Percentiles rank a stretch among this genome's conserved stretches.
Evolutionary conservation across 441 rosid genomes (phyloP).

Genomic region (Eruca vesicaria): DNA sequence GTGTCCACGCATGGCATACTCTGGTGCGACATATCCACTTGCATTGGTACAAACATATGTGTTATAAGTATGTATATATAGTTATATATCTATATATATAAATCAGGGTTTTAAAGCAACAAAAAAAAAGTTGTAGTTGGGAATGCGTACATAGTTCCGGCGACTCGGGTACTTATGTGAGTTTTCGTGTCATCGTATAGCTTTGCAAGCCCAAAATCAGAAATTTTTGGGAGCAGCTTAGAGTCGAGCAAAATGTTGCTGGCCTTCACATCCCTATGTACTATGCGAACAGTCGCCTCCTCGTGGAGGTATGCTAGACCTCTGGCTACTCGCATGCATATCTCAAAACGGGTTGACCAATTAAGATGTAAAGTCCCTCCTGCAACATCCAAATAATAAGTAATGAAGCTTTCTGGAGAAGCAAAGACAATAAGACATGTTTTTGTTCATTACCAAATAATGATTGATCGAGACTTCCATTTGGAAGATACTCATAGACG

Average conservation of each 20-base stretch:
- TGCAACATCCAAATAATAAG: constrained; percentile 27
- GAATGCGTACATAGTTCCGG: not conserved
- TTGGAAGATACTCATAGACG: constrained; percentile 23
- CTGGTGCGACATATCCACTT: too few species aligned
- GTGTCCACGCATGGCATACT: not conserved
- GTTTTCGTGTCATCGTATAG: not conserved
- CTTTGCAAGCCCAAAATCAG: too few species aligned
- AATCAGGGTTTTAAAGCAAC: too few species aligned
- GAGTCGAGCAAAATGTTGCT: too few species aligned
- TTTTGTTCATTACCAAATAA: constrained; percentile 39
- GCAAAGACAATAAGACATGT: too few species aligned
- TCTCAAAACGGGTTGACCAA: too few species aligned
- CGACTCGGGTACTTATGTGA: not conserved
- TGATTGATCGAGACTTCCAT: constrained; percentile 50
- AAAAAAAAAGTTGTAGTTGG: not conserved
- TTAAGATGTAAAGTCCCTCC: too few species aligned
- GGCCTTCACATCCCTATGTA: too few species aligned
- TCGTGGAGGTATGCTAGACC: constrained; percentile 71
- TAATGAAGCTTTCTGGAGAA: not conserved
- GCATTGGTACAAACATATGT: not conserved
- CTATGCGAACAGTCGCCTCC: constrained; percentile 65
- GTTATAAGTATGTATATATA: not conserved
- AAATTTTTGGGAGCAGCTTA: too few species aligned
- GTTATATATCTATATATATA: too few species aligned
- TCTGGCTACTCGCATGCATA: too few species aligned